Evolutionary conservation across 2,329 filamentous ascomycete genomes (phyloP).

Genomic region (Pseudocercospora macadamiae): DNA sequence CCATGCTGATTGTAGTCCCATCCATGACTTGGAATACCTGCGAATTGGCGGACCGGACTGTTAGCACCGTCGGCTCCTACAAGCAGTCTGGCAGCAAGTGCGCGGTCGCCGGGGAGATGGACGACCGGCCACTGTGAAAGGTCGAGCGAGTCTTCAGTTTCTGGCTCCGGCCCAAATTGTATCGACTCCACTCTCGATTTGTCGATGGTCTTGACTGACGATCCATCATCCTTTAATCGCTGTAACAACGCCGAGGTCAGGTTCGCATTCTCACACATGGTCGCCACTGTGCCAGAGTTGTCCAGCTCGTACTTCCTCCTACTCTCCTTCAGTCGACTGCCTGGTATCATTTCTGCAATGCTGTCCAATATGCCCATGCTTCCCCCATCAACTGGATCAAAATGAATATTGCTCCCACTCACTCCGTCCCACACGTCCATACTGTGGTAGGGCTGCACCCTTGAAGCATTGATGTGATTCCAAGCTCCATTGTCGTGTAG

Average conservation of each 20-base stretch:
- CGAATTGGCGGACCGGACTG: conserved; percentile 87
- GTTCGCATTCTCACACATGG: conserved; percentile 96
- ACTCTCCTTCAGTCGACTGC: conserved; percentile 30
- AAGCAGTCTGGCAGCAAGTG: conserved; percentile 78
- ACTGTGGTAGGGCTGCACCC: conserved; percentile 85
- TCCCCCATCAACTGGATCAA: conserved; percentile 48
- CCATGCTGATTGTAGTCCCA: conserved; percentile 95
- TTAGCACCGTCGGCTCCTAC: conserved; percentile 95
- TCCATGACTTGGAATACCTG: conserved; percentile 79
- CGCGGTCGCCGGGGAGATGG: conserved; percentile 64
- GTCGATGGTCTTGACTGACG: conserved; percentile 70
- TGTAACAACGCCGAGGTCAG: conserved; percentile 74
- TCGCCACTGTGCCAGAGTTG: conserved; percentile 66
- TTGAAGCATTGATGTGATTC: conserved; percentile 70
- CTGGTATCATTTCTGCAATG: conserved; percentile 34
- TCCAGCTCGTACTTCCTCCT: conserved; percentile 29
- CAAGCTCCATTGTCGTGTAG: conserved; percentile 81
- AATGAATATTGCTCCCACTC: conserved; percentile 82
- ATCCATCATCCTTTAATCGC: conserved; percentile 59
- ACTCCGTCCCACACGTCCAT: conserved; percentile 99
- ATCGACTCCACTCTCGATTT: conserved; percentile 80
- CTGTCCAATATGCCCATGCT: conserved; percentile 30
- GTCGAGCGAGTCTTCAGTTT: conserved; percentile 62
- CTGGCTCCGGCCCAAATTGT: conserved; percentile 66
- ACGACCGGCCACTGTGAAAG: conserved; percentile 87